Evolutionary conservation across 371 early-diverging fungal genomes (phyloP), one percentile per base, ranked within the genome.

Genomic region (Entomophthora muscae): DNA sequence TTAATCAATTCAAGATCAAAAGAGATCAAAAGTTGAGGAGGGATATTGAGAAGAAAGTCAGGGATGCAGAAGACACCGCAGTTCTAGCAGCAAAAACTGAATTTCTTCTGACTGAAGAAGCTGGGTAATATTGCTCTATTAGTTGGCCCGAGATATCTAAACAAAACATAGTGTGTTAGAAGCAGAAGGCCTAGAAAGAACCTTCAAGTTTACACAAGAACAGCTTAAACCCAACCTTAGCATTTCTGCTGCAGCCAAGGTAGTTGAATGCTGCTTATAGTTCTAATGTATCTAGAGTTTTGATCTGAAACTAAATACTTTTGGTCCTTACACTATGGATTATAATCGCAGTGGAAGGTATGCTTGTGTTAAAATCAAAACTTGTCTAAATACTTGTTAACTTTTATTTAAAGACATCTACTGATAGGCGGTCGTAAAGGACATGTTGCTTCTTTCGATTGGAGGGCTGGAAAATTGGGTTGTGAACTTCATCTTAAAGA

Each of bases 361-460:
- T 33, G 58, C 22, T 17, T n/a, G n/a, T n/a, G n/a, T n/a, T n/a
- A n/a, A n/a, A n/a, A 13, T 1, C 21, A 30, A 33, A 17, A 22
- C n/a, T 69, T 28, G 52, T 58, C 28, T 24, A 12, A 3, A 1
- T 29, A 29, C 17, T 63, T 29, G 0, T 33, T 32, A 57, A 23
- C 5, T 32, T 55, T n/a, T 21, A 29, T 52, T 32, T 52, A 24
- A 66, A 79, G 83, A 57, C 77, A 86, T 68, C 67, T 96, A 67
- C 74, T 96, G 59, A 78, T 98, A 33, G 93, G 88, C 60, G 98
- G 93, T 7, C 76, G 82, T 30, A 90, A 87, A 67, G 98, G 98
- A 29, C 98, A 92, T 73, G 68, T 95, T 62, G 90, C 95, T 10
- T 82, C 90, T 0, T 86, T 98, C 69, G 90, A 97, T 72, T 94